These are phyloP conservation scores for Citrus maxima DNA, from an alignment of 345 rosid genomes.

Conservation along the genomic window DNA sequence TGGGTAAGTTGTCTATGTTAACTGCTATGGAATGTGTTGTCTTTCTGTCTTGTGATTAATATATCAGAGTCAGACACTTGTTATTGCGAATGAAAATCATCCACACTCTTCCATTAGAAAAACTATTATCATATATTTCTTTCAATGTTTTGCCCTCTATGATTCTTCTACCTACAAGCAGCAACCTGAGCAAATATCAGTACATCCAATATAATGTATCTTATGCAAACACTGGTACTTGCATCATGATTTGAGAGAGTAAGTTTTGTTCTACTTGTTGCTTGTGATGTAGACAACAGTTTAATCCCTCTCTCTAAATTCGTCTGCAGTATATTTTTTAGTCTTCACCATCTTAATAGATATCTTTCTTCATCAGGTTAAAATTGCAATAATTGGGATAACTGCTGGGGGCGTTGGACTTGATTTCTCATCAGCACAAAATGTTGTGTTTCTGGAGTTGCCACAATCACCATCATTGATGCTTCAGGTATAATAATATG, in stretches of 20 bases:
- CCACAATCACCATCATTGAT: constrained; percentile 81
- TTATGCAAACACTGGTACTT: neutral
- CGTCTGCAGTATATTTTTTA: neutral
- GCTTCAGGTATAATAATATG: constrained; percentile 67
- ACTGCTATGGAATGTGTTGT: neutral
- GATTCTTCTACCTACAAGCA: neutral
- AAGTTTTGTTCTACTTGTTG: neutral
- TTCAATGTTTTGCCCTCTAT: neutral
- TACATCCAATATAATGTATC: neutral
- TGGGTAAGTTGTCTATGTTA: neutral
- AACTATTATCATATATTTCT: neutral
- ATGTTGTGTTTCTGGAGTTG: constrained; percentile 89
- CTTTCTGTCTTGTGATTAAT: neutral
- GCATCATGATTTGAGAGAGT: neutral
- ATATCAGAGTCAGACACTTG: neutral
- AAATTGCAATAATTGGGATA: constrained; percentile 83
- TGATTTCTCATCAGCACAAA: constrained; percentile 83
- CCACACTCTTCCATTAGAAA: neutral
- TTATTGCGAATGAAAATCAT: neutral
- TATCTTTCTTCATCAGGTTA: constrained; percentile 43
- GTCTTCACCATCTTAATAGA: neutral
- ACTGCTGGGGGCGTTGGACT: constrained; percentile 98
- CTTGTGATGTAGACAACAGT: neutral
- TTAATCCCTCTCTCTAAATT: neutral
- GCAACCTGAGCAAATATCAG: neutral